A percentile compares a stretch with the other conserved stretches of the same genome.
Evolutionary conservation across 164 flowering plant genomes (phyloP).

Genomic region (Vitis cinerea): DNA sequence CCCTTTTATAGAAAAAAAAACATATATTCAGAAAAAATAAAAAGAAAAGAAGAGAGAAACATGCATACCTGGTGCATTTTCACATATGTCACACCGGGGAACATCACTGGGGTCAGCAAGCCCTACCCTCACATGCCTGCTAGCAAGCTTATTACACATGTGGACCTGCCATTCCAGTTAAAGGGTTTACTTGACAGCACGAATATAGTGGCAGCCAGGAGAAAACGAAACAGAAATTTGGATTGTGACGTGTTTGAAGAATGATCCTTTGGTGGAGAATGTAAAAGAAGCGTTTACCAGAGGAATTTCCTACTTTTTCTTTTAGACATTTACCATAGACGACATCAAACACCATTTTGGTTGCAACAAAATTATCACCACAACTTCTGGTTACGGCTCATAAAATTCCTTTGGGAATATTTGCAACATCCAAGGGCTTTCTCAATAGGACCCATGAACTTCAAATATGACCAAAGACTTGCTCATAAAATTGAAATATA

Average conservation of each 20-base stretch:
- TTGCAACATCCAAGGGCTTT: not conserved
- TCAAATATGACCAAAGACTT: not conserved
- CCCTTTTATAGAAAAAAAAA: not conserved
- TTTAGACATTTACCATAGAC: too few species aligned
- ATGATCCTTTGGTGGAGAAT: not conserved
- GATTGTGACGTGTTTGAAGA: not conserved
- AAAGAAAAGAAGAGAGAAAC: not conserved
- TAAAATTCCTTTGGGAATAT: not conserved
- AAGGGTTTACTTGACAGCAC: not conserved
- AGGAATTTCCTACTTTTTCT: not conserved
- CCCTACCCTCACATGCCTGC: conserved; percentile 84
- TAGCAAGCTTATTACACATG: conserved; percentile 96
- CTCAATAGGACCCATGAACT: not conserved
- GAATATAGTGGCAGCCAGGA: not conserved
- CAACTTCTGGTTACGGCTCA: not conserved
- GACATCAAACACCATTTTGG: not conserved
- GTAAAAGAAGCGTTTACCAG: not conserved
- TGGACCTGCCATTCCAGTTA: conserved; percentile 65
- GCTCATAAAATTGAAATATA: too few species aligned
- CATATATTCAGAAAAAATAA: not conserved
- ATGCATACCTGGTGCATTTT: conserved; percentile 73
- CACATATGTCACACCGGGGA: conserved; percentile 91
- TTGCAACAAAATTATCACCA: not conserved
- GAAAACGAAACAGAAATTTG: not conserved
- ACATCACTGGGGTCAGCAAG: conserved; percentile 85